A percentile compares a stretch with the other conserved stretches of the same genome.
phyloP scores from a whole-genome alignment of 1,139 yeast species.

The Nakaseomyces bracarensis region DNA sequence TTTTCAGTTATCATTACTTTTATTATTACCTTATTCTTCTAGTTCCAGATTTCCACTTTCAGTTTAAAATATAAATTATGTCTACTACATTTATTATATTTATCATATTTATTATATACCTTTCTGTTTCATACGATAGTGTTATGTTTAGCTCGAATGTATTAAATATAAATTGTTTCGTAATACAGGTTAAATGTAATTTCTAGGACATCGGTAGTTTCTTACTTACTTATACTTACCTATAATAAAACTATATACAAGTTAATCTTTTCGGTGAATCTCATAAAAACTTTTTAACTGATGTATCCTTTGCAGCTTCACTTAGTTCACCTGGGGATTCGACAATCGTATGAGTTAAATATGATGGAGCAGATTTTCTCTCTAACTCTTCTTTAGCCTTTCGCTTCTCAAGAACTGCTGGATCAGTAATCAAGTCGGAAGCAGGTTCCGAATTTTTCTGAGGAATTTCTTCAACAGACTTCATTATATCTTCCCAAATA shows the following conservation, averaged over 20 bases:
- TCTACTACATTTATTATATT: too few relatives aligned
- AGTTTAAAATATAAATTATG: too few relatives aligned
- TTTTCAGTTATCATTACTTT: too few relatives aligned
- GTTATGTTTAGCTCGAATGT: too few relatives aligned
- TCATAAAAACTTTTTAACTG: constrained; percentile 31
- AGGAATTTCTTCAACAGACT: constrained; percentile 16
- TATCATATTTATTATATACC: too few relatives aligned
- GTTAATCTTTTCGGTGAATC: not conserved
- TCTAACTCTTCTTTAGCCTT: constrained; percentile 20
- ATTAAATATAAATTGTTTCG: too few relatives aligned
- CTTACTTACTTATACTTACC: too few relatives aligned
- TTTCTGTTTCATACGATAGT: too few relatives aligned
- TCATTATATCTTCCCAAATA: constrained; percentile 22
- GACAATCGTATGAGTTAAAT: constrained; percentile 28
- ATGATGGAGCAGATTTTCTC: not conserved
- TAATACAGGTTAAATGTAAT: too few relatives aligned
- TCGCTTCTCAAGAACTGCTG: constrained; percentile 21
- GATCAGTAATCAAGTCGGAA: constrained; percentile 5
- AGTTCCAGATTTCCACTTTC: too few relatives aligned
- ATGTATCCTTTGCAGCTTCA: constrained; percentile 31
- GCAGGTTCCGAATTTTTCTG: not conserved
- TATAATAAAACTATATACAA: not conserved
- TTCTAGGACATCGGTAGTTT: too few relatives aligned
- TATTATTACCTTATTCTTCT: too few relatives aligned
- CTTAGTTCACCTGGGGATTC: constrained; percentile 33